phyloP scores from a whole-genome alignment of 2,329 filamentous ascomycete species.

The Trichoderma breve region DNA sequence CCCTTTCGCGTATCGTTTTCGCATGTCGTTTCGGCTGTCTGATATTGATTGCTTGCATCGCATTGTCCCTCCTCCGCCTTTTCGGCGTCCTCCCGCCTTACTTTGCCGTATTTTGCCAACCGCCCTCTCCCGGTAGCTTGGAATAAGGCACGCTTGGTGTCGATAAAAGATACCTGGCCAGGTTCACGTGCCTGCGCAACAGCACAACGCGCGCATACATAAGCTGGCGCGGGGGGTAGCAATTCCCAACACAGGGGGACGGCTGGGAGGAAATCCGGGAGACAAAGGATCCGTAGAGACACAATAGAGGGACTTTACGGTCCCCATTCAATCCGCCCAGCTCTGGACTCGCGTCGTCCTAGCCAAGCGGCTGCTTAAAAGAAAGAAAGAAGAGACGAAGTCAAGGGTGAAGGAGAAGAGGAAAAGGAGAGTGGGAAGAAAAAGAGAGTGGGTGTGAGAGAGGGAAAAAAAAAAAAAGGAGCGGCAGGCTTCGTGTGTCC shows the following conservation, averaged over 20 bases:
- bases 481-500: not conserved
- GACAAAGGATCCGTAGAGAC: slow-evolving; percentile 12
- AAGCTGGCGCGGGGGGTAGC: slow-evolving; percentile 8
- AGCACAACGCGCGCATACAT: slow-evolving; percentile 4
- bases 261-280: not conserved
- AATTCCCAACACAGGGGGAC: slow-evolving; percentile 1
- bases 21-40: slow-evolving; percentile 9
- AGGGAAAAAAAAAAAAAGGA: not conserved
- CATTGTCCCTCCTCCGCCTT: slow-evolving; percentile 8
- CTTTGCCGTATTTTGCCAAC: not conserved
- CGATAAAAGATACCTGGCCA: slow-evolving; percentile 5
- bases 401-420: not conserved
- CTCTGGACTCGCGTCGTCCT: not conserved
- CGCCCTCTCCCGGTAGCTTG: not conserved
- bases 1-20: not conserved
- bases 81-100: slow-evolving; percentile 11
- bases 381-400: not conserved
- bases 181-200: slow-evolving; percentile 18
- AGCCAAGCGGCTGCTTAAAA: not conserved
- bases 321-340: slow-evolving; percentile 6
- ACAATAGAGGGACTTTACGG: slow-evolving; percentile 11
- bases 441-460: not conserved
- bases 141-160: slow-evolving; percentile 10
- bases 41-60: not conserved
- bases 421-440: not conserved